Evolutionary conservation across 768 basidiomycete genomes (phyloP).

Genomic region (Rhodotorula toruloides): DNA sequence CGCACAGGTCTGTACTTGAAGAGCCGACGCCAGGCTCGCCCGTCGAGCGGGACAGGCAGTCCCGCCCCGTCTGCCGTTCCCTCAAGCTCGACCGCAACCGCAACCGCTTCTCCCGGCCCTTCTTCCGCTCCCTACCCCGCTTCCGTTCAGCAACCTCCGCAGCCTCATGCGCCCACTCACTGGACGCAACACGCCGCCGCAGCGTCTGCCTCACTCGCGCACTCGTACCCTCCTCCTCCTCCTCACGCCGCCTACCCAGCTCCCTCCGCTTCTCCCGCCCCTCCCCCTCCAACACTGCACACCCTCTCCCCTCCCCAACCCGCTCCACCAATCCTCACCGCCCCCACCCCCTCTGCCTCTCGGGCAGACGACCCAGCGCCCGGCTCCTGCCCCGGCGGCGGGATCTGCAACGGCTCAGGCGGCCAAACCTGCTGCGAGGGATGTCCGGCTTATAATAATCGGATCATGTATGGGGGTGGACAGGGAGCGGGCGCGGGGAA

Average conservation of each 20-base stretch:
- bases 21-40: conserved; percentile 61
- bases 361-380: conserved; percentile 42
- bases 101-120: too few relatives aligned
- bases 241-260: background rate
- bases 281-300: background rate
- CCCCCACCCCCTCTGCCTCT: background rate
- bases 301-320: background rate
- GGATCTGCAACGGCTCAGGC: conserved; percentile 94
- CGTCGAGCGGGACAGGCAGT: background rate
- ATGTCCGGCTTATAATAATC: conserved; percentile 95
- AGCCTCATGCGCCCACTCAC: background rate
- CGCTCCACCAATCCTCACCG: too few relatives aligned
- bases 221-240: background rate
- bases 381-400: conserved; percentile 93
- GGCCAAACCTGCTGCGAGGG: conserved; percentile 88
- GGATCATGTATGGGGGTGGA: conserved; percentile 44
- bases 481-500: conserved; percentile 25
- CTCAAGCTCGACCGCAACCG: too few relatives aligned
- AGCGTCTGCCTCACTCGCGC: background rate
- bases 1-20: conserved; percentile 75
- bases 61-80: too few relatives aligned
- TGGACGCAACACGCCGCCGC: conserved; percentile 6
- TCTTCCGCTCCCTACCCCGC: too few relatives aligned
- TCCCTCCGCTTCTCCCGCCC: background rate
- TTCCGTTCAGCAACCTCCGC: background rate